Evolutionary conservation across 306 rosid species (phyloP).

Genomic region (Quercus engelmannii): DNA sequence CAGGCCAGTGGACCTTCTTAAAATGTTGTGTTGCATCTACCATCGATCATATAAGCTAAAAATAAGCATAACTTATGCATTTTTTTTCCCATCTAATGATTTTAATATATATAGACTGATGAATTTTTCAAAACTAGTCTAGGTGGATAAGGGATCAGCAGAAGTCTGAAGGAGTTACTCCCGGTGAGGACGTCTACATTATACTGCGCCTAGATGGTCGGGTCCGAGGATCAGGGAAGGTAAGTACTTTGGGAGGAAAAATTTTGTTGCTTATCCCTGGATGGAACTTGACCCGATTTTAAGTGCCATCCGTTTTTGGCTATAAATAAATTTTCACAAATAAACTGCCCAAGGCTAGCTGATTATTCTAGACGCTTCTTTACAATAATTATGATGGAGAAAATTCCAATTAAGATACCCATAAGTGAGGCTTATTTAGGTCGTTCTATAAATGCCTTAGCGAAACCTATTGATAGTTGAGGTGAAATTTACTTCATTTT

Average conservation of each 20-base stretch:
- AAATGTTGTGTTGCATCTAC: not conserved
- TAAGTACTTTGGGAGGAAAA: conserved; percentile 34
- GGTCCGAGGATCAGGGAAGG: conserved; percentile 91
- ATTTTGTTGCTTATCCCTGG: conserved; percentile 5
- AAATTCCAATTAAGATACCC: no score
- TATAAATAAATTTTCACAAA: no score
- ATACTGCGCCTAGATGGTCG: conserved; percentile 92
- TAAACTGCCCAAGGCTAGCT: no score
- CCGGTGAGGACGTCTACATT: conserved; percentile 86
- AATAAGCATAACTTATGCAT: not conserved
- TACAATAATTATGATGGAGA: no score
- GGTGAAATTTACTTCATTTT: not conserved
- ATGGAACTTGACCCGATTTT: not conserved
- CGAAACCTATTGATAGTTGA: no score
- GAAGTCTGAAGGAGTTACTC: conserved; percentile 82
- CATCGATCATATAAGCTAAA: not conserved
- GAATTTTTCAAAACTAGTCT: conserved; percentile 22
- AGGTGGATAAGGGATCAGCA: conserved; percentile 98
- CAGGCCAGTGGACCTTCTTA: not conserved
- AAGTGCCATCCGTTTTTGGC: no score
- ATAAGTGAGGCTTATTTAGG: no score
- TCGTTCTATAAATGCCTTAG: no score
- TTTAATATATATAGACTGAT: not conserved
- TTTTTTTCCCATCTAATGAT: not conserved
- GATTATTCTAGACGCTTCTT: no score